These are phyloP conservation scores for Colletotrichum falcatum DNA, from an alignment of 2,329 filamentous ascomycete genomes.

Conservation along the genomic window DNA sequence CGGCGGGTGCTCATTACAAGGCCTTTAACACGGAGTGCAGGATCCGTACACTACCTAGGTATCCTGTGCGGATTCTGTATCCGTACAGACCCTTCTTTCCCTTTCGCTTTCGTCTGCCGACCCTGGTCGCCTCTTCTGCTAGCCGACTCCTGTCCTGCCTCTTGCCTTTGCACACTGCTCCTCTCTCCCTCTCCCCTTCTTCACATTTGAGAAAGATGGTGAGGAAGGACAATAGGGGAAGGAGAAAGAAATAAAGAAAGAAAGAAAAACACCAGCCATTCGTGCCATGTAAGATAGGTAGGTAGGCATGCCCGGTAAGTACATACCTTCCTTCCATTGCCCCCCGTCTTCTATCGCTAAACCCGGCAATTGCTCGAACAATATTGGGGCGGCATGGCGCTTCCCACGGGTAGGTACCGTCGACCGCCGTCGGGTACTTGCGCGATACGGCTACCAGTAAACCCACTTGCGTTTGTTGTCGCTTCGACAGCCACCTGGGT, in stretches of 20 bases:
- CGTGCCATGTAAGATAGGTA: too few relatives aligned
- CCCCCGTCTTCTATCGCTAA: conserved; percentile 44
- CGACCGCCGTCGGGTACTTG: conserved; percentile 34
- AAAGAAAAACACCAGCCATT: not conserved
- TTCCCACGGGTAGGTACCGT: conserved; percentile 41
- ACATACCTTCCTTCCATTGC: not conserved
- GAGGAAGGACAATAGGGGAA: not conserved
- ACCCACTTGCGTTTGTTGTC: conserved; percentile 34
- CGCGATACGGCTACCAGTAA: conserved; percentile 36
- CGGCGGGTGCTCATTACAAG: conserved; percentile 38
- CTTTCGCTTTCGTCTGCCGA: not conserved
- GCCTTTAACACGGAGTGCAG: not conserved
- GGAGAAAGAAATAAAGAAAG: not conserved
- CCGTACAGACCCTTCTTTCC: not conserved
- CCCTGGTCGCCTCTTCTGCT: conserved; percentile 2
- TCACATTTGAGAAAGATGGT: not conserved
- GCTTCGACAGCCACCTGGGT: conserved; percentile 23
- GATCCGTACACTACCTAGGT: not conserved
- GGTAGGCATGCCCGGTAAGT: not conserved
- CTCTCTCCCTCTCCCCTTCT: not conserved
- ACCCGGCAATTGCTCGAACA: conserved; percentile 43
- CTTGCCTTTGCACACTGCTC: not conserved
- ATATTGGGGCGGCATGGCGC: conserved; percentile 48
- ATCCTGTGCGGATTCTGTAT: not conserved
- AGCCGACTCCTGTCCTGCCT: not conserved